Evolutionary conservation across 164 flowering plant genomes (phyloP).

Genomic region (Piper betle): DNA sequence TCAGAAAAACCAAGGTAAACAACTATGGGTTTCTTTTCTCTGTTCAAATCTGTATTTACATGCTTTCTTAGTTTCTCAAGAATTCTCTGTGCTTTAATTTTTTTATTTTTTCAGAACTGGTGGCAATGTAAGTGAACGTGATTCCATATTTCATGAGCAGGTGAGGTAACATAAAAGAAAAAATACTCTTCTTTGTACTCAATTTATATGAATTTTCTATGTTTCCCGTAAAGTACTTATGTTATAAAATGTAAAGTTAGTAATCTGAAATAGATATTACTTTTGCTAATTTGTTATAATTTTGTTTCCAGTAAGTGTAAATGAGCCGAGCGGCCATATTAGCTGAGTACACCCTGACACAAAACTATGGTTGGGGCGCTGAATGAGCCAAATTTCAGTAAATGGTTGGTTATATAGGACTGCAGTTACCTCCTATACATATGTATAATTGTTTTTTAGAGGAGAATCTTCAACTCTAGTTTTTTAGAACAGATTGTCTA

Average conservation of each 20-base stretch:
- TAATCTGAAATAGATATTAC: not conserved
- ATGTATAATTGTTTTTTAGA: no score
- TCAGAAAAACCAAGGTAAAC: conserved; percentile 11
- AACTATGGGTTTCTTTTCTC: not conserved
- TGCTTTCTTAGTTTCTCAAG: not conserved
- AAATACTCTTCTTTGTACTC: no score
- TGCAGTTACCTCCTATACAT: no score
- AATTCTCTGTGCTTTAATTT: not conserved
- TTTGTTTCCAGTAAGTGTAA: conserved; percentile 3
- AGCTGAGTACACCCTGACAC: no score
- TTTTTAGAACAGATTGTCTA: no score
- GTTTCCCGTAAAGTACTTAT: no score
- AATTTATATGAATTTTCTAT: no score
- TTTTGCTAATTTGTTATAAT: not conserved
- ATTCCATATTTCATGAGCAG: conserved; percentile 1
- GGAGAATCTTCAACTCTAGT: no score
- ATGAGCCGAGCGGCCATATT: not conserved
- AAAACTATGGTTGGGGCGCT: no score
- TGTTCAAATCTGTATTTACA: not conserved
- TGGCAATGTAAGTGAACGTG: conserved; percentile 10
- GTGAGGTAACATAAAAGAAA: not conserved
- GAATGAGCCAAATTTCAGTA: no score
- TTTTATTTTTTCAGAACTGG: conserved; percentile 6
- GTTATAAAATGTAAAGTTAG: no score
- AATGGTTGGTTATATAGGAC: no score